phyloP scores from a whole-genome alignment of 257 asterid genomes.

The Osmanthus fragrans region DNA sequence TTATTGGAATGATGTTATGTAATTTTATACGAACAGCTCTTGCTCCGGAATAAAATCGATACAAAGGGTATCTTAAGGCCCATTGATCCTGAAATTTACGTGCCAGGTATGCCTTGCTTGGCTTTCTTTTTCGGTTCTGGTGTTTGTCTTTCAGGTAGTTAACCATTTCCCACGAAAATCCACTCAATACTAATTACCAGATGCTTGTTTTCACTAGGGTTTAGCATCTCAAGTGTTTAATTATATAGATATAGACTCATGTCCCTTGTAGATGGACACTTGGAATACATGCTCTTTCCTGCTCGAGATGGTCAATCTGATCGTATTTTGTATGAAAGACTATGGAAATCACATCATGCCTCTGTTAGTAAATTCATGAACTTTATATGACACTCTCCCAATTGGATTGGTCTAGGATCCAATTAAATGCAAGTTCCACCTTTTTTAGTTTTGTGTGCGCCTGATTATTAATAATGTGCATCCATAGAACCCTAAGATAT shows the following conservation, averaged over 20 bases:
- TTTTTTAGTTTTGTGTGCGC: too few relatives aligned
- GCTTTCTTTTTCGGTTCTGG: conserved; percentile 9
- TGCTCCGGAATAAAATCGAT: conserved; percentile 59
- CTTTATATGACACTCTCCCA: neutral
- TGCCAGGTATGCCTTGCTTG: conserved; percentile 56
- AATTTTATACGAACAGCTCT: conserved; percentile 46
- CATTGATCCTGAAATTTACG: conserved; percentile 66
- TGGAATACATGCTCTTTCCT: neutral
- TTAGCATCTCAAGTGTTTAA: neutral
- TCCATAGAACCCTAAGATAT: too few relatives aligned
- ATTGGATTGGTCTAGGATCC: neutral
- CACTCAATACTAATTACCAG: neutral
- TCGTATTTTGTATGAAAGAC: neutral
- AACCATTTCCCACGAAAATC: neutral
- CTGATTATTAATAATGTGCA: too few relatives aligned
- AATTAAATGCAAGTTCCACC: too few relatives aligned
- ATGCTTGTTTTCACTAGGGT: neutral
- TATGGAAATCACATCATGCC: neutral
- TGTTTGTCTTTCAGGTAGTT: neutral
- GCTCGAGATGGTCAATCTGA: neutral
- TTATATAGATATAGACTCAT: neutral
- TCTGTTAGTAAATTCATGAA: neutral
- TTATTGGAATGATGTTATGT: neutral
- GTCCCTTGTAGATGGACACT: neutral
- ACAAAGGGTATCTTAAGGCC: conserved; percentile 79